These are phyloP conservation scores for Penicillium sp. DNA, from an alignment of 2,329 filamentous ascomycete species.

Conservation along the genomic window DNA sequence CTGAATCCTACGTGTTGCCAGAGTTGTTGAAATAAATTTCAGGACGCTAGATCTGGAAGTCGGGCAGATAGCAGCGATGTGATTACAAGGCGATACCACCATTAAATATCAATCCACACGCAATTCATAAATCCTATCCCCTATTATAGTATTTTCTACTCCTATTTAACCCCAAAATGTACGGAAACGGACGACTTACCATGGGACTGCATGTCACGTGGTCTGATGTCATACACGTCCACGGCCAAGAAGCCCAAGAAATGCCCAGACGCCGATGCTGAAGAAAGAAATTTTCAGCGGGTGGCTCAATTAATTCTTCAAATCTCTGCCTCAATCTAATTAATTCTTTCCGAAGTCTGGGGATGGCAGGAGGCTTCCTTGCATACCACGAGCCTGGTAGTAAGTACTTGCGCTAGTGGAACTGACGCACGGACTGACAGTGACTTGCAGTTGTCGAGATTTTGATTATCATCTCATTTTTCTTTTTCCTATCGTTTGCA, in stretches of 20 bases:
- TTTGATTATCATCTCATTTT: conserved; percentile 47
- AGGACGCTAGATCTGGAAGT: not conserved
- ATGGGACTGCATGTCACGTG: not conserved
- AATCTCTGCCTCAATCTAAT: not conserved
- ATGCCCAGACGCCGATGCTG: conserved; percentile 1
- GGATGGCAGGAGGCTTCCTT: conserved; percentile 32
- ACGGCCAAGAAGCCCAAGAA: conserved; percentile 8
- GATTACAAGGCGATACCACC: not conserved
- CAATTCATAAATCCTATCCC: not conserved
- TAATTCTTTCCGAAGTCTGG: not conserved
- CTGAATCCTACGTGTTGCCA: conserved; percentile 7
- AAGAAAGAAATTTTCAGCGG: not conserved
- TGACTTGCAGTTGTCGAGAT: conserved; percentile 38
- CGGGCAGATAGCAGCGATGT: not conserved
- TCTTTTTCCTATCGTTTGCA: conserved; percentile 44
- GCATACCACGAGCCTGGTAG: conserved; percentile 43
- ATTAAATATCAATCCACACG: not conserved
- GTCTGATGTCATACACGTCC: not conserved
- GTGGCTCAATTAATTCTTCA: not conserved
- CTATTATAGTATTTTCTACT: not conserved
- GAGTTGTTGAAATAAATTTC: not conserved
- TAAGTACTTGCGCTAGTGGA: conserved; percentile 17
- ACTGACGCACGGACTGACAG: conserved; percentile 3
- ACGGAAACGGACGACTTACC: not conserved
- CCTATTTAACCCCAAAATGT: not conserved